Percentiles rank a stretch among this genome's conserved stretches.
Evolutionary conservation across 2,329 filamentous ascomycete genomes (phyloP).

Genomic region (Phyllosticta citrichinensis): DNA sequence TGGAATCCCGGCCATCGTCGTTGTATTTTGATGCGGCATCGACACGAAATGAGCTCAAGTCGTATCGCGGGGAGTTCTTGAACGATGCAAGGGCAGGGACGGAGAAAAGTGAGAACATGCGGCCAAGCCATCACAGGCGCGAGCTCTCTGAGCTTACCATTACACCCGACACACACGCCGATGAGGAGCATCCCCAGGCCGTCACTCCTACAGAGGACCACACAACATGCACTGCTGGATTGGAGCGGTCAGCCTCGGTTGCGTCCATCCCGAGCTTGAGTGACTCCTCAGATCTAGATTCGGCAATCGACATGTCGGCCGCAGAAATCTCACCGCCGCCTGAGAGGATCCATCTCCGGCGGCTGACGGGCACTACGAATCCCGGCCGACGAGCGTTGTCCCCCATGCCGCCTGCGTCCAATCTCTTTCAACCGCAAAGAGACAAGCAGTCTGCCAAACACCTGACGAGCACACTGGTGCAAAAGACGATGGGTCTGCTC

Average conservation of each 20-base stretch:
- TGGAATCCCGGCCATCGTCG: not conserved
- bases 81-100: not conserved
- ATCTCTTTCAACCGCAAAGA: constrained; percentile 43
- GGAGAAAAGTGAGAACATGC: not conserved
- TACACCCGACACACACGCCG: constrained; percentile 15
- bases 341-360: constrained; percentile 26
- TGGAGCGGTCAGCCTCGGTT: constrained; percentile 18
- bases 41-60: not conserved
- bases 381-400: constrained; percentile 46
- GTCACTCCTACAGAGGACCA: not conserved
- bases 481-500: constrained; percentile 67
- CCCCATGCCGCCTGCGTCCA: constrained; percentile 58
- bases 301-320: constrained; percentile 29
- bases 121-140: constrained; percentile 21
- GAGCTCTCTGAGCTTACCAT: constrained; percentile 28
- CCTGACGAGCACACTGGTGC: constrained; percentile 49
- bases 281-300: constrained; percentile 30
- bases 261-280: constrained; percentile 37
- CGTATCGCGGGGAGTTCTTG: not conserved
- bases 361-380: constrained; percentile 44
- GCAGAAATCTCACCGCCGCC: constrained; percentile 32
- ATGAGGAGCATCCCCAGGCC: constrained; percentile 9
- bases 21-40: constrained; percentile 7
- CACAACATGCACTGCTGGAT: not conserved
- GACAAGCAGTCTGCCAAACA: constrained; percentile 19